Percentiles rank a stretch among this genome's conserved stretches.
Evolutionary conservation across 352 stramenopile species (phyloP).

Genomic region (Halophytophthora batemanensis): DNA sequence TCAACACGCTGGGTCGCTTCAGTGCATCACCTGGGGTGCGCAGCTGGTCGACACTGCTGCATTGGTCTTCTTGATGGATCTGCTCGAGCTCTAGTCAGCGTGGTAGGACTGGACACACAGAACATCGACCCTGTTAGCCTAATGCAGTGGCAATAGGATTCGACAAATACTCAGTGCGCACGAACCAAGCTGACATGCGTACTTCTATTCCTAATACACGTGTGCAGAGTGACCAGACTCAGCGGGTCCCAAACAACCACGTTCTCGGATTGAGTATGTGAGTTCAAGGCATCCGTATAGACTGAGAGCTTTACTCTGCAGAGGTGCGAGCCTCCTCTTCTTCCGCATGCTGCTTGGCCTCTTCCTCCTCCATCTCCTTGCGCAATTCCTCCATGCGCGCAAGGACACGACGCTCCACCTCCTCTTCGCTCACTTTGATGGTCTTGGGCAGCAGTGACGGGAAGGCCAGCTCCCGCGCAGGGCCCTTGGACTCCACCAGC

Average conservation of each 20-base stretch:
- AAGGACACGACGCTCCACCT: conserved; percentile 76
- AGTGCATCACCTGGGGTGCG: too few relatives aligned
- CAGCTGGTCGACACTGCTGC: too few relatives aligned
- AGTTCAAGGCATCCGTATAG: conserved; percentile 1
- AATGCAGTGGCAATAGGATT: too few relatives aligned
- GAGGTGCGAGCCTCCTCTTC: conserved; percentile 1
- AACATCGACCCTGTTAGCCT: too few relatives aligned
- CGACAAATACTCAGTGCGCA: too few relatives aligned
- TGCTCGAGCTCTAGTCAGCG: too few relatives aligned
- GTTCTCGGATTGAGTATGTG: conserved; percentile 3
- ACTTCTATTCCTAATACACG: too few relatives aligned
- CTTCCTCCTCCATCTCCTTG: conserved; percentile 25
- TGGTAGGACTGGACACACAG: too few relatives aligned
- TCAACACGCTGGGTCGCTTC: too few relatives aligned
- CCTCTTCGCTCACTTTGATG: conserved; percentile 68
- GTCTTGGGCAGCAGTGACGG: conserved; percentile 69
- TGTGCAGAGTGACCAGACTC: neutral
- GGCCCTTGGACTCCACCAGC: conserved; percentile 61
- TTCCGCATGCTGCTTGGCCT: conserved; percentile 5
- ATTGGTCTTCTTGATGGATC: too few relatives aligned
- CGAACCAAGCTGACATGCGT: too few relatives aligned
- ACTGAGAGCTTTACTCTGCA: too few relatives aligned
- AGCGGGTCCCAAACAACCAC: neutral
- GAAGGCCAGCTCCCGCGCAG: conserved; percentile 52
- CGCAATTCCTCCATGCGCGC: conserved; percentile 70